Conservation (phyloP, 1,139 yeast genomes). For the Taphrina flavorubra region DNA sequence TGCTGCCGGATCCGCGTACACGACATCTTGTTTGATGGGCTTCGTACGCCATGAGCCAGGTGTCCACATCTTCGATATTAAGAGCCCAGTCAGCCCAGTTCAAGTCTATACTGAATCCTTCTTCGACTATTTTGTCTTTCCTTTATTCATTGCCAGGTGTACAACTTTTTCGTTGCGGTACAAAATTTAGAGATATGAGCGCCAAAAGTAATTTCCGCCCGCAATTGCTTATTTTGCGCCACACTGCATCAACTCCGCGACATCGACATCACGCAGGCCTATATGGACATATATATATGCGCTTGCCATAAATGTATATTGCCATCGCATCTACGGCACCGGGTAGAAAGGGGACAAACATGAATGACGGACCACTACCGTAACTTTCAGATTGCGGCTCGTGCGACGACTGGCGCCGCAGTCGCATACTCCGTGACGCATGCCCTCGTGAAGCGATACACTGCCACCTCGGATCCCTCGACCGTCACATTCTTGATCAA, state of each 20-base stretch:
- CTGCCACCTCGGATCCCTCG: not conserved
- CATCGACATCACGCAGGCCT: too few relatives aligned
- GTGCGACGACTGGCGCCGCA: not conserved
- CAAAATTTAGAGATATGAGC: not conserved
- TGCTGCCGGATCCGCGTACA: slow-evolving; percentile 53
- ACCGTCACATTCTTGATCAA: slow-evolving; percentile 7
- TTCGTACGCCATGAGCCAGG: slow-evolving; percentile 56
- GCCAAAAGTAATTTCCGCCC: slow-evolving; percentile 4
- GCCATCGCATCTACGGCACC: too few relatives aligned
- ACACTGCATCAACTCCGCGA: not conserved
- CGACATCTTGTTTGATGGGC: slow-evolving; percentile 57
- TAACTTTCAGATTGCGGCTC: not conserved
- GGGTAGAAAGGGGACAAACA: too few relatives aligned
- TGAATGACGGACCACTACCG: not conserved
- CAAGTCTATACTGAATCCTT: too few relatives aligned
- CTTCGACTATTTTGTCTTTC: too few relatives aligned
- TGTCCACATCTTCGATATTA: slow-evolving; percentile 49
- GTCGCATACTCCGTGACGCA: not conserved
- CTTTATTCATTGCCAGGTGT: too few relatives aligned
- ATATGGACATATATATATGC: too few relatives aligned
- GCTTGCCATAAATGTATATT: too few relatives aligned
- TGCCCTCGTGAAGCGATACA: not conserved
- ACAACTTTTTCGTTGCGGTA: not conserved
- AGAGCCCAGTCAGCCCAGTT: too few relatives aligned
- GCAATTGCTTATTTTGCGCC: not conserved